Evolutionary conservation across 257 asterid genomes (phyloP), one percentile per base, ranked within the genome.

Genomic region (Ilex aquifolium): DNA sequence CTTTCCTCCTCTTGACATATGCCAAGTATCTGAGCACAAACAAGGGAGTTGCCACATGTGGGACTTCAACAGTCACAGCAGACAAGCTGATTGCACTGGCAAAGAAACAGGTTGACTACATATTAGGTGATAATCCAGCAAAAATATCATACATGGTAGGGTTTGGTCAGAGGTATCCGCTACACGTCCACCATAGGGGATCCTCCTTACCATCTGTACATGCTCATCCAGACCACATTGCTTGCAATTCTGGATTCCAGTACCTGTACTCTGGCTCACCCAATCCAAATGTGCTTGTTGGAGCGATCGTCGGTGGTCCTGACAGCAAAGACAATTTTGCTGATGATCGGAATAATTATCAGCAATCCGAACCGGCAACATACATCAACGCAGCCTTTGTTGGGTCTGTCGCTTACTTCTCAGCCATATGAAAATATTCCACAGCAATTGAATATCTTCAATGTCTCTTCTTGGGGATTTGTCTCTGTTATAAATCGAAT

Each of bases 101-200:
- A 7, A 87, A 61, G 77, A 83, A 71, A 62, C 97, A 87, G 56
- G 87, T 87, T 29, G 97, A 90, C 68, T 90, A 87, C 83, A 79
- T 90, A 65, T 74, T 90, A n/a, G 97, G 97, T 1, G 70, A 85
- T 2, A 90, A 90, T 74, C 97, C 97, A 0, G 77, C 80, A 5
- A 69, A 63, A 36, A 82, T 78, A 79, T 84, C 97, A 0, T 90
- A 87, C 50, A 87, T 90, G 97, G 97, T 90, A 1, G 97, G 97
- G 56, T 89, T 79, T 49, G 89, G 57, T 1, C 10, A n/a, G 11
- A 53, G 31, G 31, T 53, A 53, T 21, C 57, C 57, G 11, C 57
- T 15, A 8, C 27, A 53, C 5, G 31, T 17, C 57, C 57, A 53
- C 15, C 57, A 53, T 14, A n/a, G 57, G 15, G 57, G 57, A n/a